phyloP scores from a whole-genome alignment of 2,329 filamentous ascomycete species.

The Verticillium tricorpus region DNA sequence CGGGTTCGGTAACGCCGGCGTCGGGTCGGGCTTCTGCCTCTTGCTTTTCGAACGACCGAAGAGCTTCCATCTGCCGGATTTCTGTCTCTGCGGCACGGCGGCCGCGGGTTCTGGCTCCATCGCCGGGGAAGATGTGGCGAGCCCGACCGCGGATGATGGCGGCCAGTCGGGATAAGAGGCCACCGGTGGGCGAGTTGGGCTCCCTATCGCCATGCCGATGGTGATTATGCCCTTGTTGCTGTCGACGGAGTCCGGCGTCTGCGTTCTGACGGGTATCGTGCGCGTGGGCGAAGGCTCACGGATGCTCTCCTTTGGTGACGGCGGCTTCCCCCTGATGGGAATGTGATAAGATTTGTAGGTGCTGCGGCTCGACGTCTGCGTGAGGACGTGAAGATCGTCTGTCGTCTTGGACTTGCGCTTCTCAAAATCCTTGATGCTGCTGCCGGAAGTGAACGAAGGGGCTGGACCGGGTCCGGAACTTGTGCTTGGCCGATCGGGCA shows the following conservation, averaged over 20 bases:
- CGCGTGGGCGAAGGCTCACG: constrained; percentile 23
- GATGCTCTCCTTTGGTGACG: constrained; percentile 39
- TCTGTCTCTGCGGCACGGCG: constrained; percentile 34
- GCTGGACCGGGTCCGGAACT: constrained; percentile 27
- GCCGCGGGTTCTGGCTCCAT: constrained; percentile 9
- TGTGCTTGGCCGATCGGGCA: constrained; percentile 35
- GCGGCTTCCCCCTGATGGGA: constrained; percentile 34
- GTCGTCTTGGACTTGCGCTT: constrained; percentile 37
- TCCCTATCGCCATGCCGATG: constrained; percentile 73
- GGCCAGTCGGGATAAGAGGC: constrained; percentile 21
- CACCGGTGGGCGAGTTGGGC: constrained; percentile 47
- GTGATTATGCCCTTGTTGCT: constrained; percentile 35
- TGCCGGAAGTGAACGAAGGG: constrained; percentile 15
- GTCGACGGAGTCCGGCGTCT: constrained; percentile 37
- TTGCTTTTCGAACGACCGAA: constrained; percentile 42
- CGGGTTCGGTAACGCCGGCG: neutral
- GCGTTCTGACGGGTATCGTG: constrained; percentile 31
- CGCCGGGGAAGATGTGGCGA: neutral
- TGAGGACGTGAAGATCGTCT: constrained; percentile 32
- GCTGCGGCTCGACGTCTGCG: constrained; percentile 23
- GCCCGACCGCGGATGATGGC: constrained; percentile 16
- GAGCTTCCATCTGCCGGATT: constrained; percentile 54
- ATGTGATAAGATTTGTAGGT: constrained; percentile 35
- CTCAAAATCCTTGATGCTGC: constrained; percentile 24
- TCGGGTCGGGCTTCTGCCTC: constrained; percentile 14